Evolutionary conservation across 176 grass and related monocot species (phyloP).

Genomic region (Oryza australiensis): DNA sequence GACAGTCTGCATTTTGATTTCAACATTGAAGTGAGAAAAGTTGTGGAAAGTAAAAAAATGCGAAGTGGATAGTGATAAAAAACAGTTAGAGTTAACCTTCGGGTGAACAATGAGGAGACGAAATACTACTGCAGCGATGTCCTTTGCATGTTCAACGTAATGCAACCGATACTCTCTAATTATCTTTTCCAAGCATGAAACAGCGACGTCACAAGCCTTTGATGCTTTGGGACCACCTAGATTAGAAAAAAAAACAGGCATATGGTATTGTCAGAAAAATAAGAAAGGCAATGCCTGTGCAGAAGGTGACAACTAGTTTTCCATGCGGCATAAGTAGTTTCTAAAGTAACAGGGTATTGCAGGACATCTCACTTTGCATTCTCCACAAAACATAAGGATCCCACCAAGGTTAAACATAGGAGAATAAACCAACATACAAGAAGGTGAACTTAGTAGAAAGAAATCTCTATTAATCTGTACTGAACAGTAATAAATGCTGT

Average conservation of each 20-base stretch:
- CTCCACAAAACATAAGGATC: background rate
- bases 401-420: slow-evolving; percentile 8
- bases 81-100: slow-evolving; percentile 50
- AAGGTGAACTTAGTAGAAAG: background rate
- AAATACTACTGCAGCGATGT: slow-evolving; percentile 69
- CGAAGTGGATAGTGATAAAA: slow-evolving; percentile 6
- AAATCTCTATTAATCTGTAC: slow-evolving; percentile 21
- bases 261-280: background rate
- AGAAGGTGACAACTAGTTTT: too few relatives aligned
- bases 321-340: background rate
- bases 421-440: background rate
- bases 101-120: slow-evolving; percentile 77
- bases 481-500: background rate
- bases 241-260: slow-evolving; percentile 29
- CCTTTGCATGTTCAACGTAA: slow-evolving; percentile 57
- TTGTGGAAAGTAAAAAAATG: slow-evolving; percentile 18
- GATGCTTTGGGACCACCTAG: slow-evolving; percentile 70
- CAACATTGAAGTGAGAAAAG: slow-evolving; percentile 23
- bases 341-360: background rate
- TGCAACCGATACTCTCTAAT: slow-evolving; percentile 61
- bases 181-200: slow-evolving; percentile 80
- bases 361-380: background rate
- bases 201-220: slow-evolving; percentile 70
- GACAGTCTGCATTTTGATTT: slow-evolving; percentile 55
- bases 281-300: background rate